A percentile compares a stretch with the other conserved stretches of the same genome.
Conservation (phyloP, 306 rosid species). For the Prunus mongolica region DNA sequence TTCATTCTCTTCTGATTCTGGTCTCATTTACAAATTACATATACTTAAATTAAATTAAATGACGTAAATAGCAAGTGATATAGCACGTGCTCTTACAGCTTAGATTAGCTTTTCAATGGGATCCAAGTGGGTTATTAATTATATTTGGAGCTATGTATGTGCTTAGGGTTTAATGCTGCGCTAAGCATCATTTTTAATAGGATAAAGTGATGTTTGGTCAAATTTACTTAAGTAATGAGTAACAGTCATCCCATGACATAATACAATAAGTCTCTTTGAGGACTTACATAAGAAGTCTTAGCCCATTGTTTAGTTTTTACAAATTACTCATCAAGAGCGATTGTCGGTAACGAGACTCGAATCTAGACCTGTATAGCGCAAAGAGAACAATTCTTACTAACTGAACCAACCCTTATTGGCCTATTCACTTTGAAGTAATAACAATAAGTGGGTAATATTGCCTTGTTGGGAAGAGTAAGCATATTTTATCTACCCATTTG, state of each 20-base stretch:
- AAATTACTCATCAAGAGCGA: too few relatives aligned
- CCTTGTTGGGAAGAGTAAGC: accelerated
- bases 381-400: too few relatives aligned
- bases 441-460: background rate
- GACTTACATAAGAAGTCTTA: too few relatives aligned
- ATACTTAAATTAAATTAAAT: background rate
- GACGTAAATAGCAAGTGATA: constrained; percentile 13
- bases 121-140: background rate
- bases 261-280: too few relatives aligned
- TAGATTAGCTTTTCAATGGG: constrained; percentile 1
- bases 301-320: too few relatives aligned
- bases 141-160: too few relatives aligned
- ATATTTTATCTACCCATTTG: too few relatives aligned
- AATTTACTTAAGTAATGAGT: background rate
- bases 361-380: accelerated
- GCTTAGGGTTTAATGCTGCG: too few relatives aligned
- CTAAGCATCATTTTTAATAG: too few relatives aligned
- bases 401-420: too few relatives aligned
- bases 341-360: accelerated
- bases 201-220: background rate
- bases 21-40: background rate
- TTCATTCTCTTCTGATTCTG: background rate
- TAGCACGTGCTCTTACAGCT: constrained; percentile 28
- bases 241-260: background rate
- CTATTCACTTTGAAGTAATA: too few relatives aligned